Evolutionary conservation across 2,329 filamentous ascomycete genomes (phyloP).

Genomic region (Aspergillus pseudotamarii): DNA sequence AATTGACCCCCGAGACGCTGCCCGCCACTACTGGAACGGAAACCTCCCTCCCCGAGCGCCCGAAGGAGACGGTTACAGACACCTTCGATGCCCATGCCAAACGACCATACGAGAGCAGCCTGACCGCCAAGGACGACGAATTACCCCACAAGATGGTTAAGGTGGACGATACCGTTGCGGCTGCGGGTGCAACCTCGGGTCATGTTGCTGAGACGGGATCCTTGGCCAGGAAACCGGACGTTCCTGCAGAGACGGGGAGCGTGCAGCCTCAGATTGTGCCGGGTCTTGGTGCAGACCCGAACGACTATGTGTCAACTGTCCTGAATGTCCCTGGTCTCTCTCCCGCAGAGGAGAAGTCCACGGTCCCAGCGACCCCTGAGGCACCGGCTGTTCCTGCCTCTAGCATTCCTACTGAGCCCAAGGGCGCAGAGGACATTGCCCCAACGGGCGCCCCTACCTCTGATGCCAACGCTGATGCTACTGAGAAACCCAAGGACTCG

Average conservation of each 20-base stretch:
- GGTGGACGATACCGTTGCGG: constrained; percentile 27
- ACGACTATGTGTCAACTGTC: constrained; percentile 15
- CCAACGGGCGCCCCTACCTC: constrained; percentile 14
- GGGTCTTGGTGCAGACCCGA: constrained; percentile 23
- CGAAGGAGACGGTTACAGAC: constrained; percentile 22
- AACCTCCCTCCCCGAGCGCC: constrained; percentile 23
- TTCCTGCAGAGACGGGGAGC: constrained; percentile 7
- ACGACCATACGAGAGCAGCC: constrained; percentile 40
- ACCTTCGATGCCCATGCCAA: constrained; percentile 30
- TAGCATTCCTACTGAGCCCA: background rate
- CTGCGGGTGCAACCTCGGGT: constrained; percentile 6
- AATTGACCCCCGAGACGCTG: constrained; percentile 10
- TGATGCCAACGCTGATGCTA: constrained; percentile 17
- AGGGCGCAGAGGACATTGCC: constrained; percentile 10
- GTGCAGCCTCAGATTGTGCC: constrained; percentile 25
- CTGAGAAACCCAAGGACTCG: constrained; percentile 10
- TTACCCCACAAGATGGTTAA: constrained; percentile 41
- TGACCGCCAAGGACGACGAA: constrained; percentile 33
- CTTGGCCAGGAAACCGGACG: background rate
- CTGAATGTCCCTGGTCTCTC: constrained; percentile 19
- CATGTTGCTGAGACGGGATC: constrained; percentile 11
- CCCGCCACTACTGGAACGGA: constrained; percentile 13
- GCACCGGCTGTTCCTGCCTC: background rate
- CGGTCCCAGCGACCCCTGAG: background rate
- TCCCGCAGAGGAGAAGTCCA: constrained; percentile 11